phyloP scores from a whole-genome alignment of 2,329 filamentous ascomycete species.

The Alternaria burnsii region DNA sequence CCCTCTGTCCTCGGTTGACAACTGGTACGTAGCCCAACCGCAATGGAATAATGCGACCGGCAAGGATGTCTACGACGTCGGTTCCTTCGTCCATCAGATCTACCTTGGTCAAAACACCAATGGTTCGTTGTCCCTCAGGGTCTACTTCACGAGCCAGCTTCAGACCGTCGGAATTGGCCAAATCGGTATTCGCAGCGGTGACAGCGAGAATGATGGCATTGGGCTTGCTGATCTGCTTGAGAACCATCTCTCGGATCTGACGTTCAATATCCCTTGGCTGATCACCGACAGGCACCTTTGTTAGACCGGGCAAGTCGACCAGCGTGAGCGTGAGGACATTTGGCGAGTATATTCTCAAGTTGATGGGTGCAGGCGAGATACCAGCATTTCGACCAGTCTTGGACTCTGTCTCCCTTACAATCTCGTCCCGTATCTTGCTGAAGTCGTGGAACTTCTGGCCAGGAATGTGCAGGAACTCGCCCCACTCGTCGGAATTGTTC shows the following conservation, averaged over 20 bases:
- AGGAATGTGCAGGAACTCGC: conserved; percentile 97
- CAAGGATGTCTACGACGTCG: conserved; percentile 97
- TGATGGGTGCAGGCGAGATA: conserved; percentile 96
- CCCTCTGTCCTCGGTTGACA: conserved; percentile 95
- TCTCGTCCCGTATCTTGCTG: conserved; percentile 97
- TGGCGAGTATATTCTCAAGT: conserved; percentile 96
- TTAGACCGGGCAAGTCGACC: conserved; percentile 94
- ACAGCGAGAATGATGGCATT: conserved; percentile 98
- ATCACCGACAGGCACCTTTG: conserved; percentile 95
- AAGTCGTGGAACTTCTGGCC: conserved; percentile 98
- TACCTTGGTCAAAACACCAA: conserved; percentile 98
- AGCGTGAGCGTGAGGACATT: conserved; percentile 97
- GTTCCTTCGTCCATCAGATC: conserved; percentile 99
- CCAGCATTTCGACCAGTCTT: conserved; percentile 97
- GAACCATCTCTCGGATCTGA: conserved; percentile 96
- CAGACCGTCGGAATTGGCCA: conserved; percentile 97
- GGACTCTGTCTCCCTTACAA: conserved; percentile 92
- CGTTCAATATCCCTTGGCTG: conserved; percentile 96
- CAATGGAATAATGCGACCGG: conserved; percentile 94
- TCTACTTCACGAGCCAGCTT: conserved; percentile 97
- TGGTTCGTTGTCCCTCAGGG: conserved; percentile 95
- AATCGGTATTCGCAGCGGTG: conserved; percentile 94
- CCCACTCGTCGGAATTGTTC: conserved; percentile 95
- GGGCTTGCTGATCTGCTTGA: conserved; percentile 98
- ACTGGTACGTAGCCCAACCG: conserved; percentile 96